Base-by-base conservation (phyloP, 768 basidiomycete genomes). In the Kwoniella europaea region DNA sequence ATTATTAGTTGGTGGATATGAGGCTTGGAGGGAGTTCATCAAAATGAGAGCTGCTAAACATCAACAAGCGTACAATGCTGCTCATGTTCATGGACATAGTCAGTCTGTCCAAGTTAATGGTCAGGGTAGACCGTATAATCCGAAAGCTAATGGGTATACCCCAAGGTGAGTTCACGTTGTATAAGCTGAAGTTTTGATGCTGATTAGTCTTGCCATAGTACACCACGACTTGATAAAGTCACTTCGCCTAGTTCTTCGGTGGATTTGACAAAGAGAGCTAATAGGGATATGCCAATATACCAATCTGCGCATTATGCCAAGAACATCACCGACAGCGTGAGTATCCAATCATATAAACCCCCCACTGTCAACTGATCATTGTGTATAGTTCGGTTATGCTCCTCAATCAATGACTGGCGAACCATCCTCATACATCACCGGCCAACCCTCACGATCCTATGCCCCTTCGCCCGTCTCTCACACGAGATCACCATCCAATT, bases 1-100 rank as follows among this genome's bases (percentile, higher is more conserved):
- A 83, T 84, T 97, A 73, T 88, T 98, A 27, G 86, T 90, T 4
- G 96, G 95, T 3, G 96, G 96, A 1, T 85, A 93, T 58, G 87
- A 90, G 59, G 92, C 90, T 3, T 98, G 94, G 94, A 89, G 87
- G 77, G 85, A 79, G 53, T 82, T 85, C 50, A 77, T 91, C 59
- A 75, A 76, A 87, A 88, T 1, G 86, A 86, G 18, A 53, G 72
- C 58, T 27, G 61, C 66, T 29, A 69, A 35, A 53, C 76, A 75
- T 54, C 66, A 61, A 44, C 43, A 70, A 58, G 66, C 57, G 16
- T 61, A 61, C 43, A 81, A 81, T 20, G 81, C 76, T 46, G 1
- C 56, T 72, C 53, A 71, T 69, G 44, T 61, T 69, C 55, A 64
- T 7, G 68, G 62, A 15, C 67, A 68, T 61, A 44, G 54, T 35